phyloP scores from a whole-genome alignment of 495 filamentous ascomycete species.

The Neurospora sublineolata region DNA sequence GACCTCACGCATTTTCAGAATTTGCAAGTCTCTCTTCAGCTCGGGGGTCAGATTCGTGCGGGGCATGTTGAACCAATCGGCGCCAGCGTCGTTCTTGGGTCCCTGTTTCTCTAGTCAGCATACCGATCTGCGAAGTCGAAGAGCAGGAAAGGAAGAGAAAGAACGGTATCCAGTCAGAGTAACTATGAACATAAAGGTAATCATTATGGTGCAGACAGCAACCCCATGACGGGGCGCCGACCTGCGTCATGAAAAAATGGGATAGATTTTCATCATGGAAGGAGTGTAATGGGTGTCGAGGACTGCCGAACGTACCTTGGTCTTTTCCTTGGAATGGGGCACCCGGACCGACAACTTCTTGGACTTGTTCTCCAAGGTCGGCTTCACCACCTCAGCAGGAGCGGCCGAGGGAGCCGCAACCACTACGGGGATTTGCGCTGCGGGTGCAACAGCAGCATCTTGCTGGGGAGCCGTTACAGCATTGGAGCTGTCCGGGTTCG shows the following conservation, averaged over 20 bases:
- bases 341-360: conserved; percentile 30
- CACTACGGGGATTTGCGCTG: conserved; percentile 1
- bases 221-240: conserved; percentile 34
- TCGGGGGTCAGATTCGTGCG: conserved; percentile 71
- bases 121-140: not conserved
- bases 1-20: conserved; percentile 78
- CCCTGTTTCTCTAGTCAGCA: conserved; percentile 22
- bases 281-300: not conserved
- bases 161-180: conserved; percentile 62
- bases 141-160: not conserved
- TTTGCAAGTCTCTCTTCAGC: conserved; percentile 74
- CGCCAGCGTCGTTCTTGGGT: conserved; percentile 36
- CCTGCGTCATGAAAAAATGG: conserved; percentile 33
- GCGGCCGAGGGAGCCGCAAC: conserved; percentile 6
- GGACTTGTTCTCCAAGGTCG: conserved; percentile 12
- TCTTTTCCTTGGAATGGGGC: conserved; percentile 27
- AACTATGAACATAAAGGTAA: conserved; percentile 81
- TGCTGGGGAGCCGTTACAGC: conserved; percentile 3
- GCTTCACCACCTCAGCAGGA: conserved; percentile 15
- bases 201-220: conserved; percentile 47
- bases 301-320: conserved; percentile 24
- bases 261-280: conserved; percentile 29
- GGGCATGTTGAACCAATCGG: conserved; percentile 82
- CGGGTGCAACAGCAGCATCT: not conserved
- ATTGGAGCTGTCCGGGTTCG: conserved; percentile 7